Base-by-base conservation (phyloP, 108 stramenopile genomes). In the Cyclotella atomus region DNA sequence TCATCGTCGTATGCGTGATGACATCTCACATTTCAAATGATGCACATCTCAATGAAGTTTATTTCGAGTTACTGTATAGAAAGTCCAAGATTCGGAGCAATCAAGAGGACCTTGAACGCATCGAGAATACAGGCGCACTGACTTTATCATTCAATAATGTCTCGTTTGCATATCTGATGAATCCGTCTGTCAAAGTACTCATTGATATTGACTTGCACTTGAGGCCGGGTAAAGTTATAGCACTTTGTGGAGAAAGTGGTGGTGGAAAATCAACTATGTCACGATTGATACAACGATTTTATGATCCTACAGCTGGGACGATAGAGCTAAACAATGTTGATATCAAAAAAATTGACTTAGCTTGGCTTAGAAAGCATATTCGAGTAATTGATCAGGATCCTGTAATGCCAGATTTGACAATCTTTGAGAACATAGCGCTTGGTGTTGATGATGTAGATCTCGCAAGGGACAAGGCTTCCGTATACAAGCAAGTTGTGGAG, bases 361-460 rank as follows among this genome's bases (percentile, higher is more conserved):
- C 43, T 24, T 87, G 83, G 84, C 76, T 94, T 25, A 79, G 97
- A 19, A 47, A 47, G 21, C 69, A 88, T 27, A 86, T 97, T 19
- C 91, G 90, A 49, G 76, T 85, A 23, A 94, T 97, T 9, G 69
- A 77, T 25, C 97, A 97, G 81, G 95, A 96, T 64, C 95, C 92
- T n/a, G 45, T 53, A 2, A 88, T 97, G 16, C 95, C 94, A 63
- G 83, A 82, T 12, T 79, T 89, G 71, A 81, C 82, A 25, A 84
- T 96, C 41, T 64, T 63, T 28, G 92, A 96, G 59, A 97, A 97
- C 75, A 93, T 97, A 43, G 34, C 71, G 24, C 81, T 92, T 64
- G 97, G 97, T 24, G 36, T 85, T 20, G 59, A 62, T n/a, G 75
- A 77, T 14, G 65, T 53, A 34, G 75, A 78, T 0, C 64, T n/a